phyloP scores from a whole-genome alignment of 2,329 filamentous ascomycete species.

The Nigrograna mackinnonii region DNA sequence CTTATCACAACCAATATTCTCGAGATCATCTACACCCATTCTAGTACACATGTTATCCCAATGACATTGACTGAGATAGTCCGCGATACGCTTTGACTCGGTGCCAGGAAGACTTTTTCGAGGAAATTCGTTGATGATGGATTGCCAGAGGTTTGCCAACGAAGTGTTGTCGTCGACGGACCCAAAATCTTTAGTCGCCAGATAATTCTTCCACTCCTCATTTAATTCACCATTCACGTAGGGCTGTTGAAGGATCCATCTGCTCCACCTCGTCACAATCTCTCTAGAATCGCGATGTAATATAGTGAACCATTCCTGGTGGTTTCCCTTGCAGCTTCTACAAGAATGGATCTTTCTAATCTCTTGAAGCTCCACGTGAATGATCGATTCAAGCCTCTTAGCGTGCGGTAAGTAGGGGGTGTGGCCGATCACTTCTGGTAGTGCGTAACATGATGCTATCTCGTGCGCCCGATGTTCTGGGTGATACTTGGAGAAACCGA shows the following conservation, averaged over 20 bases:
- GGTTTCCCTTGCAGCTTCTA: constrained; percentile 6
- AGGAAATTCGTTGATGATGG: constrained; percentile 7
- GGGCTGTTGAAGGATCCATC: constrained; percentile 8
- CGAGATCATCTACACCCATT: constrained; percentile 7
- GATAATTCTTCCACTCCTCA: constrained; percentile 7
- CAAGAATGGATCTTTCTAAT: constrained; percentile 6
- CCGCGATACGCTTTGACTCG: constrained; percentile 7
- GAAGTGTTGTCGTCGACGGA: constrained; percentile 6
- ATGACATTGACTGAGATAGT: constrained; percentile 8
- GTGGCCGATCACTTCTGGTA: constrained; percentile 6
- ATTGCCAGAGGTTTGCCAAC: constrained; percentile 6
- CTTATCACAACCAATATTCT: constrained; percentile 8
- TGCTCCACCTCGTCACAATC: constrained; percentile 8
- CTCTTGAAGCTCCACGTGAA: constrained; percentile 6
- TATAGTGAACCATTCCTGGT: constrained; percentile 8
- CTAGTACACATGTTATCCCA: constrained; percentile 8
- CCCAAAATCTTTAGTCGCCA: constrained; percentile 6
- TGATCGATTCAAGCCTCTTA: constrained; percentile 8
- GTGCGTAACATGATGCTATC: constrained; percentile 4
- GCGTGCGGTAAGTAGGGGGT: constrained; percentile 6
- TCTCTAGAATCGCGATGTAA: constrained; percentile 5
- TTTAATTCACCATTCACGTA: constrained; percentile 5
- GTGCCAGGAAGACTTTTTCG: constrained; percentile 7
- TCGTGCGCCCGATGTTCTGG: constrained; percentile 7
- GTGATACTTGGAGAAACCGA: constrained; percentile 8